Percentiles rank a stretch among this genome's conserved stretches.
These are phyloP conservation scores for Melanogaster broomeanus DNA, from an alignment of 768 basidiomycete species.

Conservation along the genomic window DNA sequence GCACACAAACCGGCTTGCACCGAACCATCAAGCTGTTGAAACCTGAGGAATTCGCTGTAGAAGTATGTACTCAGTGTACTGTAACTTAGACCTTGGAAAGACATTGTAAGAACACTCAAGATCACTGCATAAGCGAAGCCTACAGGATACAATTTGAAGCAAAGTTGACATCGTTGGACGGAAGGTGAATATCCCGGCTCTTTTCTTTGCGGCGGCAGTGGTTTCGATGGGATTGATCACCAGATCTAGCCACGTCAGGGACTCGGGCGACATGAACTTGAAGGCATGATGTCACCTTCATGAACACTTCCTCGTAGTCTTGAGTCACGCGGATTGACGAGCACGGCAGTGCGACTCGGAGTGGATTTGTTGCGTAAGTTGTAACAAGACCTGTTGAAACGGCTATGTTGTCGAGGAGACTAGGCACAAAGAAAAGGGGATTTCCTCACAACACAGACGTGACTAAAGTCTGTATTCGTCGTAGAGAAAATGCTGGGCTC, in stretches of 20 bases:
- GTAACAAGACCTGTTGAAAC: no score
- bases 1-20: constrained; percentile 65
- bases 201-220: constrained; percentile 81
- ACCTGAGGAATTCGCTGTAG: no score
- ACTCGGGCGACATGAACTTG: not conserved
- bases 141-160: constrained; percentile 93
- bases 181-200: constrained; percentile 95
- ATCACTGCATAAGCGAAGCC: not conserved
- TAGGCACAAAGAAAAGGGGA: no score
- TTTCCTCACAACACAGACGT: no score
- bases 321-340: no score
- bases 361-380: no score
- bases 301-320: constrained; percentile 98
- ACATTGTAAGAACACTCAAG: constrained; percentile 6
- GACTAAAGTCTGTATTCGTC: no score
- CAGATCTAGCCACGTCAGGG: not conserved
- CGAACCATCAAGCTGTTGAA: no score
- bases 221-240: constrained; percentile 94
- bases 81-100: constrained; percentile 72
- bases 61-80: no score
- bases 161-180: constrained; percentile 95
- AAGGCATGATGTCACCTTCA: constrained; percentile 66
- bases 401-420: no score
- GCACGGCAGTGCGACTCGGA: no score
- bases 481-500: no score